These are phyloP conservation scores for Emmonsia crescens DNA, from an alignment of 2,329 filamentous ascomycete species.

Conservation along the genomic window DNA sequence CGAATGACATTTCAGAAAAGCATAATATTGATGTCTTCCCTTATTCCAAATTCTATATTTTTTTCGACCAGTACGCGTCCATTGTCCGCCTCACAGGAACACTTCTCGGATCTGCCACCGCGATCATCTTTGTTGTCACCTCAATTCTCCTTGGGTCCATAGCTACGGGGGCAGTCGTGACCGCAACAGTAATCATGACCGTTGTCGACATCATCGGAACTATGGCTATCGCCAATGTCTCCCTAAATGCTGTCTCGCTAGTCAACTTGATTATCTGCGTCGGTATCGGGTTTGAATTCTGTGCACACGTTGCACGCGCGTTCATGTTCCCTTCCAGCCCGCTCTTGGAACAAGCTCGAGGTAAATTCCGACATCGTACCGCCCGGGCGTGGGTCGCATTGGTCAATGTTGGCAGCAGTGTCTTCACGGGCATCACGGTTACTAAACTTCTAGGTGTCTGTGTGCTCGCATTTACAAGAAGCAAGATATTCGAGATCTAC, in stretches of 20 bases:
- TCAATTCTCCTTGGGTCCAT: constrained; percentile 73
- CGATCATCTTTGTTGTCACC: constrained; percentile 72
- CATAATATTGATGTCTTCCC: constrained; percentile 82
- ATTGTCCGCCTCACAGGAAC: constrained; percentile 72
- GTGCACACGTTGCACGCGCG: constrained; percentile 87
- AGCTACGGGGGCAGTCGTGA: constrained; percentile 70
- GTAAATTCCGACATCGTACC: constrained; percentile 68
- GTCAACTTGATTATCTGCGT: constrained; percentile 97
- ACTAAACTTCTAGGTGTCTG: constrained; percentile 89
- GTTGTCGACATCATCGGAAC: constrained; percentile 88
- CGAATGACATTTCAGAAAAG: constrained; percentile 57
- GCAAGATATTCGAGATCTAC: constrained; percentile 99
- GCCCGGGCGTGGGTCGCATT: constrained; percentile 85
- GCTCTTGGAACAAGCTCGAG: constrained; percentile 70
- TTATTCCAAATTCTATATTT: constrained; percentile 96
- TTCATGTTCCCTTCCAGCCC: constrained; percentile 85
- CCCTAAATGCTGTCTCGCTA: constrained; percentile 85
- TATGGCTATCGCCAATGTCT: constrained; percentile 82
- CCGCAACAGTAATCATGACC: constrained; percentile 82
- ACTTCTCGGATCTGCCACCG: constrained; percentile 71
- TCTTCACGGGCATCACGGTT: constrained; percentile 91
- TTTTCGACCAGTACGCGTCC: constrained; percentile 91
- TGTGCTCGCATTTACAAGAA: constrained; percentile 86
- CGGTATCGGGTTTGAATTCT: constrained; percentile 94
- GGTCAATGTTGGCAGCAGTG: constrained; percentile 86